Base-by-base conservation (phyloP, 495 filamentous ascomycete genomes). In the Penicillium herquei region DNA sequence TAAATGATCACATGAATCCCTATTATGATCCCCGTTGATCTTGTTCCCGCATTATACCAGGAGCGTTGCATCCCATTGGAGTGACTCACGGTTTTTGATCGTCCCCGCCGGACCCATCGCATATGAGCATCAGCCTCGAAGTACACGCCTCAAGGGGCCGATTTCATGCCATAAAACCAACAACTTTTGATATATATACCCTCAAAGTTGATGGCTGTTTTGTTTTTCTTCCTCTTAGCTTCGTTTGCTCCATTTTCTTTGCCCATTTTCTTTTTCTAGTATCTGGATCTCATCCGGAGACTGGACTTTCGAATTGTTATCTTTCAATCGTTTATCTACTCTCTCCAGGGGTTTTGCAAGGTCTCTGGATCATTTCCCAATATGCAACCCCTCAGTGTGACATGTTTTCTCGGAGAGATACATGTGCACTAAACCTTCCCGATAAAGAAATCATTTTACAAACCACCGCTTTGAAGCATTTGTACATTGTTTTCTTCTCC, bases 21-120 rank as follows among this genome's bases (percentile, higher is more conserved):
- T 60, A 39, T 40, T 64, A 52, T 33, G 37, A 49, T 35, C 37
- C 42, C 13, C 54, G 42, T 34, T 60, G 47, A 32, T 12, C 13
- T 56, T 26, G 35, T 51, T 6, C 13, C 14, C 37, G 21, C 39
- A 42, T 33, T 11, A 3, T 10, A 32, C 11, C 6, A 39, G 26
- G 37, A 35, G n/a, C 45, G 31, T 57, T 54, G 58, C 58, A 61
- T 60, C 39, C 16, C 39, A 55, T 32, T 32, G 56, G 60, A 59
- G 60, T 63, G 56, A 46, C 30, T 41, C 35, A 10, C 11, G 9
- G 3, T 31, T 51, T 41, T 37, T 16, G 10, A 14, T 10, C 16
- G 46, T 49, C 33, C 17, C 7, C 1, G 21, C 31, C 21, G 43
- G 21, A 46, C 17, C 7, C 7, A 21, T 46, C 43, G 43, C 43